Base-by-base conservation (phyloP, 805 yeast species). In the Wickerhamiella kazuoi region DNA sequence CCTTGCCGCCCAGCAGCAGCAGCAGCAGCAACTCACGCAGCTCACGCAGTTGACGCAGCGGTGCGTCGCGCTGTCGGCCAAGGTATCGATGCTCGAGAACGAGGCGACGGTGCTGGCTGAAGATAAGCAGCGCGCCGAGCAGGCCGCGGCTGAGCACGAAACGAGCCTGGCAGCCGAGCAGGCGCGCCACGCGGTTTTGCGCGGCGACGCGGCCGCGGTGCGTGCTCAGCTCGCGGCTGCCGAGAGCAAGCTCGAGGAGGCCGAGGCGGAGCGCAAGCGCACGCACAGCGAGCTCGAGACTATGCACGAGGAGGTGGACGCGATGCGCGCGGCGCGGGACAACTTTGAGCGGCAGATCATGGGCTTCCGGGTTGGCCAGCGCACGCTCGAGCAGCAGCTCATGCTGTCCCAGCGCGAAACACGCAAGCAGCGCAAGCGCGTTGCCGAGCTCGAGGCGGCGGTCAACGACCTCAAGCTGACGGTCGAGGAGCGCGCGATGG, bases 401-500 rank as follows among this genome's bases (percentile, higher is more conserved):
- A 41, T 41, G 11, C 34, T 23, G 3, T 37, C 42, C 24, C 55
- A 50, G 41, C 42, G 48, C 17, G 54, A 44, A n/a, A 45, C 46
- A 23, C 42, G 52, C 14, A 39, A 50, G 14, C 42, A 50, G 4
- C 45, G 49, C 31, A 40, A 50, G 13, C 35, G 44, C 3, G 44
- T 50, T 24, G 39, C 46, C 2, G 47, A 50, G 15, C 50, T 55
- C 13, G 52, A 50, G 35, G 43, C 55, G 3, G 45, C 46, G 19
- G 32, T 57, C 23, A 54, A 51, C 34, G 62, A 57, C 30, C 47
- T 53, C 20, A 56, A 57, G 43, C 45, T 57, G 24, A 46, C 59
- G 3, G 44, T 58, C 4, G 62, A 58, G 41, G 61, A 57, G 34
- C 50, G 50, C 45, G 52, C 53, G 7, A 50, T 58, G 45, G 62